Percentiles rank a stretch among this genome's conserved stretches.
Conservation (phyloP, 306 rosid genomes). For the Acmispon strigosus region DNA sequence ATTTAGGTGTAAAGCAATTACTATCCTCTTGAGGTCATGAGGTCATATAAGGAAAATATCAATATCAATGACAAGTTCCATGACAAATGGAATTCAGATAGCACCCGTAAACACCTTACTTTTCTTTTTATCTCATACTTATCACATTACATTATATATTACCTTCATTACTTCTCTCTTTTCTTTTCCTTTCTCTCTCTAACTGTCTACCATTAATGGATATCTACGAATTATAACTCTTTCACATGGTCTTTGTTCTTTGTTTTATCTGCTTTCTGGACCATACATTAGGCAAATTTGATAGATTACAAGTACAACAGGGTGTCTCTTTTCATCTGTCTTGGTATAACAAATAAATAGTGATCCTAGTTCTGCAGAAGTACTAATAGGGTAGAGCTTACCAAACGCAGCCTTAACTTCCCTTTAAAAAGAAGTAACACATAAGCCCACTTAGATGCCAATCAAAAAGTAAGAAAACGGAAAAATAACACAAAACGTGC, state of each 20-base stretch:
- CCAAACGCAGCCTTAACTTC: neutral
- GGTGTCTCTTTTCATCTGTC: neutral
- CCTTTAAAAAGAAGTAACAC: neutral
- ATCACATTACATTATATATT: no score
- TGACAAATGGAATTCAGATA: neutral
- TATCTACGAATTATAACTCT: no score
- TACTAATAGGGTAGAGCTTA: neutral
- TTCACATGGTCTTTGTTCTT: no score
- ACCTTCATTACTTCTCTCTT: no score
- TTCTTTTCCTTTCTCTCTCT: no score
- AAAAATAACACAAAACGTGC: no score
- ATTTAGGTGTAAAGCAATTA: neutral
- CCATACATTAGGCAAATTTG: neutral
- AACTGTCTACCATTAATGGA: no score
- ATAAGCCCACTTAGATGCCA: no score
- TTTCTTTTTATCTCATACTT: no score
- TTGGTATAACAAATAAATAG: neutral
- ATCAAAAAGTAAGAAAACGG: no score
- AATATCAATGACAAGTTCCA: neutral
- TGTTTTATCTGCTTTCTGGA: neutral
- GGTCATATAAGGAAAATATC: neutral
- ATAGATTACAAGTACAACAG: neutral
- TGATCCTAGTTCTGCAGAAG: neutral
- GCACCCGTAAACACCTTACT: no score
- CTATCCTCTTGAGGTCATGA: neutral